A percentile compares a stretch with the other conserved stretches of the same genome.
Evolutionary conservation across 257 asterid genomes (phyloP).

Genomic region (Euphrasia confusa): DNA sequence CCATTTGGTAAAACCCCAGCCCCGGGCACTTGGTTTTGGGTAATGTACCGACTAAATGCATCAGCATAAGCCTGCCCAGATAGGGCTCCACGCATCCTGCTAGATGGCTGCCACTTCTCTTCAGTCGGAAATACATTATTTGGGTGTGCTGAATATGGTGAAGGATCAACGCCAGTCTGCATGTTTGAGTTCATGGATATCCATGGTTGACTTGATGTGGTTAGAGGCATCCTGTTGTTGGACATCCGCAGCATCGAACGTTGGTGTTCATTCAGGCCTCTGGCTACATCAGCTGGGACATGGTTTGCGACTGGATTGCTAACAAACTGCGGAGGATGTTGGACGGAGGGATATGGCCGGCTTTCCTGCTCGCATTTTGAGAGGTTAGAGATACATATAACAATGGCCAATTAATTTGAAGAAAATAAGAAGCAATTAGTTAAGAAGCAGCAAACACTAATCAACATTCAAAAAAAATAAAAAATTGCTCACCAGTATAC

Average conservation of each 20-base stretch:
- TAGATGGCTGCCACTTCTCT: conserved; percentile 42
- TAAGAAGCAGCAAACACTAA: not conserved
- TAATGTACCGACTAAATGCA: conserved; percentile 37
- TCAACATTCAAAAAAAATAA: not conserved
- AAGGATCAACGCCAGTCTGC: not conserved
- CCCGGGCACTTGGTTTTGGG: conserved; percentile 18
- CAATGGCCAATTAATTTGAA: not conserved
- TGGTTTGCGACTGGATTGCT: conserved; percentile 27
- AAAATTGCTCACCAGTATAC: conserved; percentile 28
- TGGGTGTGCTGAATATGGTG: conserved; percentile 25
- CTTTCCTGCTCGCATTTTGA: conserved; percentile 21
- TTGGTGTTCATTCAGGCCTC: conserved; percentile 23
- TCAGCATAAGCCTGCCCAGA: conserved; percentile 46
- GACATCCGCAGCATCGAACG: conserved; percentile 19
- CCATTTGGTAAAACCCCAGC: not conserved
- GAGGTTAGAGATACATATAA: not conserved
- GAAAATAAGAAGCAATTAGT: not conserved
- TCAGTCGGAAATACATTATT: conserved; percentile 20
- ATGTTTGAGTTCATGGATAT: not conserved
- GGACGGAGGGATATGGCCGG: conserved; percentile 12
- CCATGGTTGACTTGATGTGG: conserved; percentile 29
- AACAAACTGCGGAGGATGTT: conserved; percentile 25
- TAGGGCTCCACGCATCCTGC: conserved; percentile 56
- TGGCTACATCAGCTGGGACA: conserved; percentile 16
- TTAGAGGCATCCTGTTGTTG: conserved; percentile 30